phyloP scores from a whole-genome alignment of 2,329 filamentous ascomycete species.

The Cyclaneusma minus region DNA sequence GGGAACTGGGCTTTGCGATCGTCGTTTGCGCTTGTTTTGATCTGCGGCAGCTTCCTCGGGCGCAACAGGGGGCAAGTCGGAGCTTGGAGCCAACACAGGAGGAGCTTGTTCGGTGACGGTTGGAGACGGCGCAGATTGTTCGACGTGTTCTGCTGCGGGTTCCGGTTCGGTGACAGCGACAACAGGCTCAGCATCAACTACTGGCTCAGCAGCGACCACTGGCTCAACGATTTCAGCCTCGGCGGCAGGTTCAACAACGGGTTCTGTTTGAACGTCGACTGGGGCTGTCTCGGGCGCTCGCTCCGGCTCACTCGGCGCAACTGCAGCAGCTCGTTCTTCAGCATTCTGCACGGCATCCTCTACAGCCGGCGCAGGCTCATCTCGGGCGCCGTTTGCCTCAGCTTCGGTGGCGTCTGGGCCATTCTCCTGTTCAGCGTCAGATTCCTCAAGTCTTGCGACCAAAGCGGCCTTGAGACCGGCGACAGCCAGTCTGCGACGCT shows the following conservation, averaged over 20 bases:
- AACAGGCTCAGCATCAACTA: constrained; percentile 3
- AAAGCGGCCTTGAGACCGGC: constrained; percentile 59
- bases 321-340: constrained; percentile 5
- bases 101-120: constrained; percentile 8
- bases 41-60: constrained; percentile 28
- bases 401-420: constrained; percentile 12
- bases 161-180: constrained; percentile 1
- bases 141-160: constrained; percentile 2
- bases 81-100: constrained; percentile 5
- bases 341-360: constrained; percentile 5
- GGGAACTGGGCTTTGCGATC: constrained; percentile 45
- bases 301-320: constrained; percentile 2
- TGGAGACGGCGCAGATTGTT: constrained; percentile 2
- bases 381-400: constrained; percentile 8
- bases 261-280: too few species aligned
- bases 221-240: constrained; percentile 2
- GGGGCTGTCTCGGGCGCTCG: not conserved
- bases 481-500: constrained; percentile 51
- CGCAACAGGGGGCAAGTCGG: constrained; percentile 13
- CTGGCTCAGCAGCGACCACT: constrained; percentile 3
- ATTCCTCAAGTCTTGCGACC: constrained; percentile 42
- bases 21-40: constrained; percentile 49
- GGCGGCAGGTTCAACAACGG: too few species aligned
- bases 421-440: constrained; percentile 20
- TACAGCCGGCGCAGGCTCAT: constrained; percentile 3